phyloP scores from a whole-genome alignment of 2,329 filamentous ascomycete species.

The Drechslera avenae region DNA sequence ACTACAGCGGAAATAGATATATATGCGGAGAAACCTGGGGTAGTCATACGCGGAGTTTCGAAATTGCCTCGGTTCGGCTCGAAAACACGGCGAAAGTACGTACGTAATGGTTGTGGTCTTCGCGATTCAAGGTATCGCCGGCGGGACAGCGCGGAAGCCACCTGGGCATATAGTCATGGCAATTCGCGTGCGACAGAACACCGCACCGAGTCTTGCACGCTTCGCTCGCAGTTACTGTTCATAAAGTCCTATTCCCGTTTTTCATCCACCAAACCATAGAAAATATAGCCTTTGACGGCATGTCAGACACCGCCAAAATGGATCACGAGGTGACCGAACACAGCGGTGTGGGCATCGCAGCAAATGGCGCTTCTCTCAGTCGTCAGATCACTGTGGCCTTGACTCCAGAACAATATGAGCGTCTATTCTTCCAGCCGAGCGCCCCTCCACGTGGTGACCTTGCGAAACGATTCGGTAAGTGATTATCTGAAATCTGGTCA shows the following conservation, averaged over 20 bases:
- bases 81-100: too few relatives aligned
- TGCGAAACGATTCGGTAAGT: constrained; percentile 25
- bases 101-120: too few relatives aligned
- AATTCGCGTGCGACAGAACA: too few relatives aligned
- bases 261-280: neutral
- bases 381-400: constrained; percentile 28
- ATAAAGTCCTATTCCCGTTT: neutral
- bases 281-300: neutral
- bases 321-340: constrained; percentile 26
- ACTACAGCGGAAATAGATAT: neutral
- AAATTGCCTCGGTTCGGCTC: neutral
- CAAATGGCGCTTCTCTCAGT: constrained; percentile 17
- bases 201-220: too few relatives aligned
- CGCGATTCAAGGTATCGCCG: too few relatives aligned
- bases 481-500: too few relatives aligned
- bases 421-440: constrained; percentile 32
- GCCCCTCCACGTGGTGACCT: constrained; percentile 26
- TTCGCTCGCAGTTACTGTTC: neutral
- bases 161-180: too few relatives aligned
- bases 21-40: neutral
- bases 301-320: constrained; percentile 19
- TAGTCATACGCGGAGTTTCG: too few relatives aligned
- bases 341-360: constrained; percentile 10
- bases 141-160: too few relatives aligned
- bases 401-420: constrained; percentile 29